Evolutionary conservation across 768 basidiomycete species (phyloP).

Genomic region (Boletellus emodensis): DNA sequence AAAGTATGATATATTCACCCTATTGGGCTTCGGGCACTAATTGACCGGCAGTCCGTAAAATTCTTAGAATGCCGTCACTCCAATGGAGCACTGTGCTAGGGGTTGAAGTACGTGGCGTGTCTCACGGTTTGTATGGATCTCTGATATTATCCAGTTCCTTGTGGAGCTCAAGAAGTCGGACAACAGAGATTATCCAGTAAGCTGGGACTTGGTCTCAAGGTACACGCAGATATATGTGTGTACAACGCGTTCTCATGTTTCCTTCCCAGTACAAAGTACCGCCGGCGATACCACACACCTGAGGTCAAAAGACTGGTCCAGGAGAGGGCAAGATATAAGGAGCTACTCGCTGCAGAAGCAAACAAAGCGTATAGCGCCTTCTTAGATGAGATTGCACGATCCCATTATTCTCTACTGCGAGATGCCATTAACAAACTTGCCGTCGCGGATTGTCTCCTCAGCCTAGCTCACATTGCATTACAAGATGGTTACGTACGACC

Average conservation of each 20-base stretch:
- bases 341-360: slow-evolving; percentile 65
- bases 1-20: slow-evolving; percentile 39
- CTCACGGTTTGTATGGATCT: background rate
- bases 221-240: slow-evolving; percentile 18
- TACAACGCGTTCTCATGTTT: background rate
- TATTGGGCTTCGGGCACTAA: slow-evolving; percentile 2
- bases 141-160: slow-evolving; percentile 51
- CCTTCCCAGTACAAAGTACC: slow-evolving; percentile 58
- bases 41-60: slow-evolving; percentile 55
- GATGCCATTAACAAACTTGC: slow-evolving; percentile 79
- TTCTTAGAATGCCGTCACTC: slow-evolving; percentile 67
- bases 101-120: slow-evolving; percentile 55
- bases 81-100: slow-evolving; percentile 62
- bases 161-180: slow-evolving; percentile 70
- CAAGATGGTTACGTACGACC: slow-evolving; percentile 78
- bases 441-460: slow-evolving; percentile 80
- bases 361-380: slow-evolving; percentile 64
- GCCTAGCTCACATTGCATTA: slow-evolving; percentile 76
- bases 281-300: slow-evolving; percentile 75
- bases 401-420: slow-evolving; percentile 68
- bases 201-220: slow-evolving; percentile 70
- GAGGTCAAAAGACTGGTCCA: slow-evolving; percentile 55
- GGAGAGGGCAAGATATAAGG: slow-evolving; percentile 71
- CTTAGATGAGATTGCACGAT: slow-evolving; percentile 60
- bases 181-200: slow-evolving; percentile 40